Base-by-base conservation (phyloP, 2,329 filamentous ascomycete genomes). In the Fusarium succisae region DNA sequence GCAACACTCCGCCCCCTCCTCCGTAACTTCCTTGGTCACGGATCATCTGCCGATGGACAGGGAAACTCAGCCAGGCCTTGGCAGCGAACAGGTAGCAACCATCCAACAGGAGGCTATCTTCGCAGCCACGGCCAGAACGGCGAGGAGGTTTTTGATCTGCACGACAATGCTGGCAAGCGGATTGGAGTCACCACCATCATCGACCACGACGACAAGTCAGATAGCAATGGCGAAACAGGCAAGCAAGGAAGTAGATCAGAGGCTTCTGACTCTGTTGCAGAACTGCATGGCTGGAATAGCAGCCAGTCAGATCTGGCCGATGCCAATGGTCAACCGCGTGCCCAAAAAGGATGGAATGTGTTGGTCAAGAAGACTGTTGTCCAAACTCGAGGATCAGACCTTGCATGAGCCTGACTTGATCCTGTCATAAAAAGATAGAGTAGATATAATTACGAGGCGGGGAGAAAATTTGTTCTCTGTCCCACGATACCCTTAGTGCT, bases 1-100 rank as follows among this genome's bases (percentile, higher is more conserved):
- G 84, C 84, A 11, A 86, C 84, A 3, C 81, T 86, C 14, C 32
- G 66, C 17, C 66, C 66, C 3, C 66, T 69, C 0, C 57, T 69
- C 2, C 66, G 66, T 15, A 69, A 22, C 32, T 69, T 69, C 28
- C 39, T 69, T 17, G 66, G 66, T 1, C 32, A 63, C 17, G 66
- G 66, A 37, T 69, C 66, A 10, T 69, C 65, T 3, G 65, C 66
- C 3, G 57, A 69, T 3, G 66, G 50, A 10, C 35, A 66, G 22
- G 76, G 67, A 17, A 72, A 76, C 26, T 78, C 76, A 2, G 75
- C 63, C 26, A 44, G 67, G 15, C 65, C 59, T 18, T 78, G 76
- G 76, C 67, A 68, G 11, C 43, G 70, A 48, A 72, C 75, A 10
- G 75, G 69, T 11, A 76, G 72, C 44, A 66, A 70, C 8, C 64